Base-by-base conservation (phyloP, 139 green algal genomes). In the Zygnema circumcarinatum region DNA sequence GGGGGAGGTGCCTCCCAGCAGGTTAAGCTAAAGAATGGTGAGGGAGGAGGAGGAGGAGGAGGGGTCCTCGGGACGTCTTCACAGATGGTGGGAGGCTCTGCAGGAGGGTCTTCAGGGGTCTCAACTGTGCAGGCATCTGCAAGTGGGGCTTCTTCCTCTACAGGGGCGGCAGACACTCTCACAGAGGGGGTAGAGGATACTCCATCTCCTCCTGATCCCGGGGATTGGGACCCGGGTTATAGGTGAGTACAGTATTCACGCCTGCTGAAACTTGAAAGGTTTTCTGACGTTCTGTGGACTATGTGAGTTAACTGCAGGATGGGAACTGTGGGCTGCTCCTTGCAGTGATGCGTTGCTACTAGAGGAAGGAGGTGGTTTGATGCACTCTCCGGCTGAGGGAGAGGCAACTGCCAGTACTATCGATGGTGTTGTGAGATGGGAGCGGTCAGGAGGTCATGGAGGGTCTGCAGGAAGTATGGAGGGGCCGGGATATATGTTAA, bases 261-360 rank as follows among this genome's bases (percentile, higher is more conserved):
- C n/a, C n/a, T n/a, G n/a, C n/a, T n/a, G n/a, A n/a, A n/a, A n/a
- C n/a, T n/a, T n/a, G n/a, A n/a, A n/a, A n/a, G n/a, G n/a, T n/a
- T n/a, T n/a, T n/a, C n/a, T n/a, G n/a, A n/a, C n/a, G n/a, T n/a
- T n/a, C n/a, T n/a, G n/a, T n/a, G n/a, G n/a, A 40, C 21, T 83
- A 7, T 21, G 7, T 78, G 7, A 41, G 16, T 11, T 78, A 3
- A 53, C 7, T 39, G 33, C 11, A 3, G 33, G 21, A 83, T 31
- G 75, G 38, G 38, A 3, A 35, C 3, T 2, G 20, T 2, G 75
- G 75, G 20, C 38, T 83, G 33, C 2, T 2, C 16, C 21, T 38
- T 62, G 3, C 75, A 83, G 75, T 62, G 75, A 83, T 52, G 75
- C 33, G 75, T 25, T 83, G 2, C 75, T 83, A 16, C 75, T 83